Percentiles rank a stretch among this genome's conserved stretches.
Conservation (phyloP, 768 basidiomycete genomes). For the Mycena vulgaris region DNA sequence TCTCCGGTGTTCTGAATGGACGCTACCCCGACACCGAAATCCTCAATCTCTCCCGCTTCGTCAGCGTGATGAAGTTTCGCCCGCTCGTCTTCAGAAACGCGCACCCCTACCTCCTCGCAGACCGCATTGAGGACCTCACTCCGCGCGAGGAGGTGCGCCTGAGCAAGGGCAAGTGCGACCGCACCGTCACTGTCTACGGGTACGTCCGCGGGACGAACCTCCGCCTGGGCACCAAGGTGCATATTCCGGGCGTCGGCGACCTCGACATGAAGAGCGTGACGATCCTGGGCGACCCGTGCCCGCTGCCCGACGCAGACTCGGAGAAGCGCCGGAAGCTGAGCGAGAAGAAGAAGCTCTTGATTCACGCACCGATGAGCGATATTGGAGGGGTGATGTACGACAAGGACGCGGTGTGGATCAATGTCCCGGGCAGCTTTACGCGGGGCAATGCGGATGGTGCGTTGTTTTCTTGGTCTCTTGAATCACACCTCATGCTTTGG, state of each 20-base stretch:
- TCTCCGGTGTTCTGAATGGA: constrained; percentile 96
- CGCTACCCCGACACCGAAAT: constrained; percentile 98
- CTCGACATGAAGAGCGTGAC: constrained; percentile 82
- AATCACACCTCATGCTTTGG: constrained; percentile 1
- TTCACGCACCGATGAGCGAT: constrained; percentile 99
- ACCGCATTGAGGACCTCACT: constrained; percentile 96
- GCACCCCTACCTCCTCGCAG: constrained; percentile 95
- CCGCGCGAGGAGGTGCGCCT: constrained; percentile 85
- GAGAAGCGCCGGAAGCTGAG: constrained; percentile 94
- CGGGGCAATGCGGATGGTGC: constrained; percentile 78
- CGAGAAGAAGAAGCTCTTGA: constrained; percentile 92
- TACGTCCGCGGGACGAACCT: constrained; percentile 94
- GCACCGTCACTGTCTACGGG: constrained; percentile 95
- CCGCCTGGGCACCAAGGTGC: constrained; percentile 82
- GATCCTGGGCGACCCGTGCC: constrained; percentile 93
- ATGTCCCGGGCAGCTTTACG: constrained; percentile 96
- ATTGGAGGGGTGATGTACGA: constrained; percentile 97
- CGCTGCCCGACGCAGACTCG: constrained; percentile 90
- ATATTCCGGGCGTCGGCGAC: constrained; percentile 97
- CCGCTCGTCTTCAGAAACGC: constrained; percentile 96
- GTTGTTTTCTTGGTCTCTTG: constrained; percentile 33
- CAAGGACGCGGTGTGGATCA: constrained; percentile 98
- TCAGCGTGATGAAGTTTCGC: constrained; percentile 98
- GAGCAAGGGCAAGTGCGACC: constrained; percentile 90
- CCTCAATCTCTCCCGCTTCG: constrained; percentile 95